Evolutionary conservation across 2,329 filamentous ascomycete species (phyloP).

Genomic region (Aspergillus aculeatinus): DNA sequence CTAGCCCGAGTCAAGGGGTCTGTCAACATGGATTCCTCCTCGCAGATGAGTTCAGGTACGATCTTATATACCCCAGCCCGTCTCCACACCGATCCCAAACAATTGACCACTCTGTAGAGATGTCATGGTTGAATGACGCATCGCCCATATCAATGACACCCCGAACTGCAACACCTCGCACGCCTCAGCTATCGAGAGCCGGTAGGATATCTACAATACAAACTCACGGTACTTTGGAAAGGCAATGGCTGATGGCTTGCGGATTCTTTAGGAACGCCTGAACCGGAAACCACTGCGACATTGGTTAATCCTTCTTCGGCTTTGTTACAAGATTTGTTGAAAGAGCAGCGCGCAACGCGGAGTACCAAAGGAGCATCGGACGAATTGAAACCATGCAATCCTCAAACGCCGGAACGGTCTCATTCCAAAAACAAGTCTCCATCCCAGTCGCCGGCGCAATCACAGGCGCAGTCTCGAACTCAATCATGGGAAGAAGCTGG

Average conservation of each 20-base stretch:
- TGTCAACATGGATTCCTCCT: conserved; percentile 33
- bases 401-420: conserved; percentile 27
- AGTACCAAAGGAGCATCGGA: conserved; percentile 29
- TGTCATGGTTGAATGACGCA: conserved; percentile 33
- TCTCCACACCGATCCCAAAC: neutral
- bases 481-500: conserved; percentile 33
- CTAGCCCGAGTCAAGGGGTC: conserved; percentile 34
- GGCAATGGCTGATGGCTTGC: conserved; percentile 12
- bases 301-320: conserved; percentile 42
- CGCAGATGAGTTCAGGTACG: conserved; percentile 24
- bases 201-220: conserved; percentile 18
- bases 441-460: conserved; percentile 12
- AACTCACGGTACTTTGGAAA: neutral
- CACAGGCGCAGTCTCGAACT: conserved; percentile 18
- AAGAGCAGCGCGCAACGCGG: conserved; percentile 43
- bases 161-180: conserved; percentile 21
- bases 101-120: conserved; percentile 21
- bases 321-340: conserved; percentile 42
- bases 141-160: conserved; percentile 25
- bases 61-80: neutral
- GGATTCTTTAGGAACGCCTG: conserved; percentile 28
- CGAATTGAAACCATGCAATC: conserved; percentile 23
- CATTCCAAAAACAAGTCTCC: conserved; percentile 12
- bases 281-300: conserved; percentile 27
- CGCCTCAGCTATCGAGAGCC: conserved; percentile 23